Conservation (phyloP, 768 basidiomycete species). For the Rhodosporidiobolus odoratus region DNA sequence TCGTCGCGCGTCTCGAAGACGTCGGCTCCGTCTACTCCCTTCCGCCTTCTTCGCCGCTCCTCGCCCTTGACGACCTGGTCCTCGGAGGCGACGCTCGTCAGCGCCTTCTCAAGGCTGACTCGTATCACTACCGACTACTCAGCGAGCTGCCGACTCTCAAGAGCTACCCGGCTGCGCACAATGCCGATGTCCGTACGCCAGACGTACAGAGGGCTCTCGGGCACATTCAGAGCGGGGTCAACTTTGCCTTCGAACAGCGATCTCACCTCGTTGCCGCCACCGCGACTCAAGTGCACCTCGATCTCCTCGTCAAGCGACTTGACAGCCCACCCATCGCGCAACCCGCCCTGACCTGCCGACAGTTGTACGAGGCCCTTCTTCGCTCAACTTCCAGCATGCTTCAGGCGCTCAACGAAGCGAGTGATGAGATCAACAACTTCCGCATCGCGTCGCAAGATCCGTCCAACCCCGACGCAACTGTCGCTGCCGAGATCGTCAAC, state of each 20-base stretch:
- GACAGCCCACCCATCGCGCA: not conserved
- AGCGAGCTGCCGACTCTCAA: constrained; percentile 64
- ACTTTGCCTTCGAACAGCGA: constrained; percentile 31
- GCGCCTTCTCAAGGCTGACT: constrained; percentile 28
- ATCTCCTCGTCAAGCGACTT: constrained; percentile 16
- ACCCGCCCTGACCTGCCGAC: not conserved
- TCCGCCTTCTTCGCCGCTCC: not conserved
- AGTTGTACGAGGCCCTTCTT: constrained; percentile 3
- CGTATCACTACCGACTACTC: constrained; percentile 53
- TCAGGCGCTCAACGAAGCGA: constrained; percentile 20
- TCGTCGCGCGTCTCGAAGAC: constrained; percentile 31
- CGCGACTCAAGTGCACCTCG: constrained; percentile 5
- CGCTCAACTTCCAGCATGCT: constrained; percentile 5
- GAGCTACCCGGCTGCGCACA: constrained; percentile 61
- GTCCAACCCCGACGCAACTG: not conserved
- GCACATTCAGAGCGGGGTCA: constrained; percentile 71
- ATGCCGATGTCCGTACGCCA: constrained; percentile 74
- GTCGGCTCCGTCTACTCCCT: constrained; percentile 24
- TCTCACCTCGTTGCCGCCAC: constrained; percentile 10
- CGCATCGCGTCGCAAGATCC: constrained; percentile 12
- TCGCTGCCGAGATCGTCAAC: not conserved
- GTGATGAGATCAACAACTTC: constrained; percentile 20
- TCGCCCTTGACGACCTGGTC: constrained; percentile 2
- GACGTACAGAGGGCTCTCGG: constrained; percentile 75
- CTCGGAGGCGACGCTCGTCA: constrained; percentile 11